Base-by-base conservation (phyloP, 257 asterid species). In the Eustoma russellianum region DNA sequence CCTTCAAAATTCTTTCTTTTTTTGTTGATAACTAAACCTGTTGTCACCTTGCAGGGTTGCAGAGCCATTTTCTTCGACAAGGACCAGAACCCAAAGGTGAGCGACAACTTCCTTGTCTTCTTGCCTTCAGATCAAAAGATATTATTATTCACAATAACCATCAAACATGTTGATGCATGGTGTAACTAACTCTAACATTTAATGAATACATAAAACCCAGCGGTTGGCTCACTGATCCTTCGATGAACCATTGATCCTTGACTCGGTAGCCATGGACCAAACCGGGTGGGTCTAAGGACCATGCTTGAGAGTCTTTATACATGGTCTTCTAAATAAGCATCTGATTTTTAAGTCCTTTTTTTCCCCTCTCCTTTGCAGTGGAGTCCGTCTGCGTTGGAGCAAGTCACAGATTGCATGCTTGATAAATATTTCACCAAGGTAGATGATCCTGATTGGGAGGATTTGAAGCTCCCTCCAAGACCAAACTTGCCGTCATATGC, bases 391-490 rank as follows among this genome's bases (percentile, higher is more conserved):
- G 48, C 49, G 33, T 53, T 69, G 62, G 74, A 63, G 63, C 59
- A 50, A 5, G 63, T 69, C 40, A 49, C 63, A n/a, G 28, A 63
- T 1, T 52, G 33, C 7, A 63, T 69, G 74, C 66, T 63, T 17
- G 70, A 69, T n/a, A 47, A 11, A 3, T 63, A 63, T 55, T 69
- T 69, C 63, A 63, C 74, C 5, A 59, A 49, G 59, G 45, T 69
- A 19, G 59, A 69, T 28, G 74, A 57, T 33, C 66, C 57, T 35
- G 70, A 54, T 28, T 63, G 74, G 74, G 66, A 58, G 46, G 74
- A 69, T 53, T 24, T 69, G 38, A 48, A 63, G 33, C 62, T 69
- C 46, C 70, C 70, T 16, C 28, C 59, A 53, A 69, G 74, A 53
- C 43, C 70, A 54, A 57, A 64, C 55, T 63, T 69, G 59, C 66